Base-by-base conservation (phyloP, 768 basidiomycete genomes). In the Amanita pallidorosea region DNA sequence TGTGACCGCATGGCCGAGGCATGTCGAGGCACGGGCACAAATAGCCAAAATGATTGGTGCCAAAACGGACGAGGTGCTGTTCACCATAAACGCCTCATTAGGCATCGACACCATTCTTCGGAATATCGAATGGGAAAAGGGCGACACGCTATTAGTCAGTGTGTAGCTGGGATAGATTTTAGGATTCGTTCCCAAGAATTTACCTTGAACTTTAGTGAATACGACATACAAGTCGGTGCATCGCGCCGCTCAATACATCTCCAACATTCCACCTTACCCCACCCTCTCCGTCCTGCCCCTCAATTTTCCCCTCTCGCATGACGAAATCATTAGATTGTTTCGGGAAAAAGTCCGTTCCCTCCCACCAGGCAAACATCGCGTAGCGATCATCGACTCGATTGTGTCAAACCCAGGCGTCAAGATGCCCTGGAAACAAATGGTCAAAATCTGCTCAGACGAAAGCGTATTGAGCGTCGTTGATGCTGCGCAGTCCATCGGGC, bases 401-500 rank as follows among this genome's bases (percentile, higher is more conserved):
- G 67, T 67, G 11, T 72, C 81, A 7, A 70, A 67, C 34, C 88
- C 88, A 1, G 86, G 81, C 0, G 69, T 75, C 5, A 60, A 67
- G 2, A 64, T 85, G 51, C 88, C 88, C 1, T 90, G 86, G 88
- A 69, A 80, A 61, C 75, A 77, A 52, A 72, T 89, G 62, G 79
- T 84, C 1, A 61, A 70, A 3, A 66, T 87, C n/a, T 84, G 83
- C 59, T 69, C 72, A 47, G 72, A 81, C 54, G 80, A 81, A 53
- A 76, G 76, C 3, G 72, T 83, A 4, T 73, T 75, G 59, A 81
- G 73, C 29, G 61, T 90, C 12, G 66, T 91, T 7, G 88, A 91
- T 57, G 88, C 75, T 2, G 88, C 88, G 5, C 88, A 91, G 58
- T 76, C 79, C 3, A 75, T 91, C 36, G 88, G 88, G 1, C 85